Conservation (phyloP, 139 green algal species). For the Picochlorum costavermella region DNA sequence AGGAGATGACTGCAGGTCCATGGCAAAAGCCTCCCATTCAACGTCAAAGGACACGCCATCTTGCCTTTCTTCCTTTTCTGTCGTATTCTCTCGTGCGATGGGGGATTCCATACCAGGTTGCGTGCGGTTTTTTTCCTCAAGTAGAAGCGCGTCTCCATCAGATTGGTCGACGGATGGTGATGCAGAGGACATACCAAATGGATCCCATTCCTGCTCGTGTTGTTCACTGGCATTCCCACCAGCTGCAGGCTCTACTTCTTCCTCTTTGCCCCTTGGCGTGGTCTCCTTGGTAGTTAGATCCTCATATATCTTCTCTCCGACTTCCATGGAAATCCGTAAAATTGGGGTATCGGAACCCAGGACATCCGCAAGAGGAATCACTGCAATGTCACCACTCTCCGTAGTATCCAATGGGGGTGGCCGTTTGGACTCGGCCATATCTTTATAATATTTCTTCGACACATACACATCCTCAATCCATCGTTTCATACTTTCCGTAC, state of each 20-base stretch:
- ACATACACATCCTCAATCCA: constrained; percentile 42
- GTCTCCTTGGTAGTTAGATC: no score
- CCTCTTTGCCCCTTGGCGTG: not conserved
- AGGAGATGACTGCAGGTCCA: no score
- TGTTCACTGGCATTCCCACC: not conserved
- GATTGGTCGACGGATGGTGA: no score
- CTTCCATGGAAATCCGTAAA: not conserved
- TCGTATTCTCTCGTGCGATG: no score
- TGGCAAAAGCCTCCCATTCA: no score
- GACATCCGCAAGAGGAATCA: not conserved
- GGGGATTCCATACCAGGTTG: no score
- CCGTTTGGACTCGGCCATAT: not conserved
- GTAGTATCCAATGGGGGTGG: not conserved
- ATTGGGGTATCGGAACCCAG: not conserved
- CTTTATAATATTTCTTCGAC: constrained; percentile 27
- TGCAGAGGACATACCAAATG: not conserved
- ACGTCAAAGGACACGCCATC: no score
- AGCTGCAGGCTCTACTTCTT: not conserved
- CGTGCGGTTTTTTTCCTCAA: no score
- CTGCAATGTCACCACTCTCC: not conserved
- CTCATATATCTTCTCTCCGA: not conserved
- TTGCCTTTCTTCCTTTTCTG: no score
- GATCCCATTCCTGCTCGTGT: not conserved
- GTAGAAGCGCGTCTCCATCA: no score
- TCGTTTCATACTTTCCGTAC: constrained; percentile 15